Percentiles rank a stretch among this genome's conserved stretches.
Evolutionary conservation across 768 basidiomycete genomes (phyloP).

Genomic region (Nevesoporus exiguus): DNA sequence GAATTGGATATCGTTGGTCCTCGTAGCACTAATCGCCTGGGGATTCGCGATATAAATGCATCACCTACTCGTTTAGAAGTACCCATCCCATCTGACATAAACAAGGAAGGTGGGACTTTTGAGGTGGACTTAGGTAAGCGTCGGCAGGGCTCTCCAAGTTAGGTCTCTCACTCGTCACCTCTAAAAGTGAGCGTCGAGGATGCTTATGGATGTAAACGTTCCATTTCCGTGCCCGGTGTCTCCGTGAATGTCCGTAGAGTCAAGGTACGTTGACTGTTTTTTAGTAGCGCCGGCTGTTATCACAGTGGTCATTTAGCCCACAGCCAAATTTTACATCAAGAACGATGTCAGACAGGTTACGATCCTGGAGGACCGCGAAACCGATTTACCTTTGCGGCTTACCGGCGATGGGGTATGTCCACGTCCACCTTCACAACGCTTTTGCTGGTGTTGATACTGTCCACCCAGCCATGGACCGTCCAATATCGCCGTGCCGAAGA

Average conservation of each 20-base stretch:
- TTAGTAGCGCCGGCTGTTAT: not conserved
- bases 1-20: conserved; percentile 80
- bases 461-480: conserved; percentile 78
- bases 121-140: conserved; percentile 72
- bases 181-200: conserved; percentile 79
- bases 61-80: conserved; percentile 55
- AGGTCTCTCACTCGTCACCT: conserved; percentile 1
- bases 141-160: not conserved
- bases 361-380: conserved; percentile 71
- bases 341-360: conserved; percentile 52
- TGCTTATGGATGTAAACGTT: conserved; percentile 78
- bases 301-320: conserved; percentile 52
- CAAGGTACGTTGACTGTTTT: conserved; percentile 48
- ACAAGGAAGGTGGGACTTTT: conserved; percentile 68
- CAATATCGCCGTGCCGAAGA: conserved; percentile 59
- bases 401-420: conserved; percentile 83
- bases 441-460: conserved; percentile 3
- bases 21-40: conserved; percentile 56
- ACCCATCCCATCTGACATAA: conserved; percentile 64
- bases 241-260: conserved; percentile 81
- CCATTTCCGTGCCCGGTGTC: conserved; percentile 72
- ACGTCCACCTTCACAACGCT: conserved; percentile 23
- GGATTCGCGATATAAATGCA: conserved; percentile 52
- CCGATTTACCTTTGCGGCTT: conserved; percentile 74
- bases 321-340: conserved; percentile 79